Percentiles rank a stretch among this genome's conserved stretches.
Evolutionary conservation across 73 alveolate genomes (phyloP).

Genomic region (Paramecium sexaurelia): DNA sequence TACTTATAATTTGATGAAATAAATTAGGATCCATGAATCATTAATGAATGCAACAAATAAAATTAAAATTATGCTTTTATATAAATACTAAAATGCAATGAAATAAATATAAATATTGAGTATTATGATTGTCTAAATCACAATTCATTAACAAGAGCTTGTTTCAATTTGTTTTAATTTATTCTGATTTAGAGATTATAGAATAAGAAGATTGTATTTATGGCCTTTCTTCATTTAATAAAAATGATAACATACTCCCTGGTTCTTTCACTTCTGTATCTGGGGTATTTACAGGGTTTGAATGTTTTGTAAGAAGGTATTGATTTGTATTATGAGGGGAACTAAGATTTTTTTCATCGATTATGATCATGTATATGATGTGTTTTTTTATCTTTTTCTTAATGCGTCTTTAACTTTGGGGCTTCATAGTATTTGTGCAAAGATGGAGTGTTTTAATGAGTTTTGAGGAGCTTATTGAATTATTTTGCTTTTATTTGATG

Average conservation of each 20-base stretch:
- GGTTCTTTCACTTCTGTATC: background rate
- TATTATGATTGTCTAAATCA: background rate
- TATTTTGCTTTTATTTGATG: background rate
- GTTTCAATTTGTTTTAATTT: background rate
- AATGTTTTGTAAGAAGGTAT: background rate
- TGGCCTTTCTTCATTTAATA: background rate
- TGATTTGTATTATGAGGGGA: constrained; percentile 26
- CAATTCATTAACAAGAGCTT: background rate
- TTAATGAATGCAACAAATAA: background rate
- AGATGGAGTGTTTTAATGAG: background rate
- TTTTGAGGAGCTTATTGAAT: background rate
- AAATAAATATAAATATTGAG: background rate
- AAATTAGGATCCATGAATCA: background rate
- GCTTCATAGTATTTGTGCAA: background rate
- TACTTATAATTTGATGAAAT: background rate
- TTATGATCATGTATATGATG: background rate
- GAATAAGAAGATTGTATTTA: background rate
- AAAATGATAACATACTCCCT: background rate
- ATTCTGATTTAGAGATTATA: background rate
- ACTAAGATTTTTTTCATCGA: background rate
- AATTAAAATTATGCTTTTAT: background rate
- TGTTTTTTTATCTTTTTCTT: background rate
- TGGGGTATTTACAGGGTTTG: background rate
- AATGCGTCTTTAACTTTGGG: background rate
- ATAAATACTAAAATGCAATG: background rate